Evolutionary conservation across 2,329 filamentous ascomycete genomes (phyloP).

Genomic region (Fusarium protoensiforme): DNA sequence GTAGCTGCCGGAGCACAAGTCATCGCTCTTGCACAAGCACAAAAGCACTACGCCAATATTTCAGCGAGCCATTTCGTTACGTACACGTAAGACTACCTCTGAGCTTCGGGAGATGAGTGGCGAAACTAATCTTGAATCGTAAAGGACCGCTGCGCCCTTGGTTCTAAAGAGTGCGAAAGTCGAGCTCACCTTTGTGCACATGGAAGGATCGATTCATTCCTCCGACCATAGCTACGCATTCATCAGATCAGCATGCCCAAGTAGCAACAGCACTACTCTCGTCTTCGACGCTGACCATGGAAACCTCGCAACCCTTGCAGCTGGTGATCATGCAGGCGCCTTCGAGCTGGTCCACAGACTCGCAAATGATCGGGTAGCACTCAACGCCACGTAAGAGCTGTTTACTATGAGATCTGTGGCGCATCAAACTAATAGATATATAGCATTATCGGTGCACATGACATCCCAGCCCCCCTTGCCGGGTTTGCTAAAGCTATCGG

Average conservation of each 20-base stretch:
- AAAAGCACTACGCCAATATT: not conserved
- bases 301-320: not conserved
- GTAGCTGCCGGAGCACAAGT: not conserved
- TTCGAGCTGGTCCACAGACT: too few species aligned
- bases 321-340: too few species aligned
- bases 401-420: too few species aligned
- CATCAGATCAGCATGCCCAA: not conserved
- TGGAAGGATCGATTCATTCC: not conserved
- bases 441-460: too few species aligned
- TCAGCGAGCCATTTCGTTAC: not conserved
- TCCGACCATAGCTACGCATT: not conserved
- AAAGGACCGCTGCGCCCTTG: not conserved
- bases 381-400: too few species aligned
- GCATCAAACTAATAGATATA: too few species aligned
- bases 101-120: not conserved
- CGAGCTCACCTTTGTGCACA: not conserved
- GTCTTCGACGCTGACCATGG: not conserved
- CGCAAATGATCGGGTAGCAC: too few species aligned
- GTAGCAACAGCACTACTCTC: not conserved
- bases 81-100: not conserved
- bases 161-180: too few species aligned
- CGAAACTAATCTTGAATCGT: not conserved
- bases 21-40: not conserved
- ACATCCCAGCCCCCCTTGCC: too few species aligned
- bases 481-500: too few species aligned